Base-by-base conservation (phyloP, 2,329 filamentous ascomycete genomes). In the Aspergillus carbonarius region DNA sequence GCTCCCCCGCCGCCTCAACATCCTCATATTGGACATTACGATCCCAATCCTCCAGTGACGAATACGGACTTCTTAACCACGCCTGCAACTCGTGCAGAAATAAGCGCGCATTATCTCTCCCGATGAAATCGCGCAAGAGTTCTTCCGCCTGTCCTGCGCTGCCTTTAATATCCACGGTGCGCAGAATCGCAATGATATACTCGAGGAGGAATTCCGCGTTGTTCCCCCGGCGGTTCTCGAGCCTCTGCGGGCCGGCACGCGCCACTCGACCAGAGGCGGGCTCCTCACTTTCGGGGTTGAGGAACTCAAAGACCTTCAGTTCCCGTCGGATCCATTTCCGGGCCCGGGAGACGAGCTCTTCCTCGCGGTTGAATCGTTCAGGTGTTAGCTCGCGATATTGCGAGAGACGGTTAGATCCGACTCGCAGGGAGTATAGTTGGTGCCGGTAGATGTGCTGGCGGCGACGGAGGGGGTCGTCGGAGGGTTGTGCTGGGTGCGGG, bases 171-270 rank as follows among this genome's bases (percentile, higher is more conserved):
- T 96, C 92, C 15, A 95, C 85, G 0, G 87, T 91, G 72, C 91
- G 93, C 59, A 97, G 76, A 20, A 97, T 89, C 9, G 89, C 89
- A 40, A 97, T 77, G 54, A 96, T 85, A 72, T 96, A 96, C 68
- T 96, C 91, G 9, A 97, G 82, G 10, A 97, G 74, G 62, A 93
- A 96, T 69, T 96, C 92, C 7, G 89, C 85, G 68, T 93, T 93
- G 64, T 85, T 88, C 5, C 83, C 83, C 40, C 85, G 77, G 37
- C 83, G 77, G 50, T 70, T 72, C 58, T 70, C 69, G 32, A 76
- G 65, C 52, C 74, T 65, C 55, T 72, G 71, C 10, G 63, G 64
- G 1, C 73, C 73, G 7, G 72, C 59, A 35, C 70, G 66, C 56
- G 68, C 51, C 20, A 66, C 57, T 17, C 58, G 51, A 42, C 57